Conservation (phyloP, 352 stramenopile species). For the Phytophthora multivora region DNA sequence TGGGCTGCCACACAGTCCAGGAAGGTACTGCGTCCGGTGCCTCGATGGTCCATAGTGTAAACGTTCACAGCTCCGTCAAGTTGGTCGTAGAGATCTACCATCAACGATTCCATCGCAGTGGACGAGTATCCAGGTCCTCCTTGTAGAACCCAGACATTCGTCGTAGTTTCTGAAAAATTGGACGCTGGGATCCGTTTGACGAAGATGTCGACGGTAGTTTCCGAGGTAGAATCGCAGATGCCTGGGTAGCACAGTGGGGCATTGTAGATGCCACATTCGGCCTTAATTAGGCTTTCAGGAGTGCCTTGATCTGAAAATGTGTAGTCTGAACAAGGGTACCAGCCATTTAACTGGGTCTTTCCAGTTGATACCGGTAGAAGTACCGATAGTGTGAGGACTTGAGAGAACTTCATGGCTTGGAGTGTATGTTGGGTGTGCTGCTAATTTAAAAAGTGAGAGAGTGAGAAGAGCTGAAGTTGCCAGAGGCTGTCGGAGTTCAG, state of each 20-base stretch:
- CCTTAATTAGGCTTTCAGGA: not conserved
- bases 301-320: slow-evolving; percentile 31
- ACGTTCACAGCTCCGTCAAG: slow-evolving; percentile 36
- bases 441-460: slow-evolving; percentile 12
- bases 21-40: slow-evolving; percentile 39
- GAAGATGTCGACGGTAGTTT: slow-evolving; percentile 36
- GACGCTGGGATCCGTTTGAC: slow-evolving; percentile 39
- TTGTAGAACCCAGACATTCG: slow-evolving; percentile 50
- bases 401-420: slow-evolving; percentile 7
- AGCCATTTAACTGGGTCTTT: slow-evolving; percentile 22
- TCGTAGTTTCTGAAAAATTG: slow-evolving; percentile 7
- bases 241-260: slow-evolving; percentile 35
- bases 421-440: not conserved
- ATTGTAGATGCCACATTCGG: slow-evolving; percentile 39
- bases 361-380: not conserved
- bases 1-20: slow-evolving; percentile 48
- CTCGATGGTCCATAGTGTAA: slow-evolving; percentile 58
- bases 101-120: slow-evolving; percentile 46
- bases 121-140: slow-evolving; percentile 41
- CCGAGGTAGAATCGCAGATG: slow-evolving; percentile 14
- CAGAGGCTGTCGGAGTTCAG: not conserved
- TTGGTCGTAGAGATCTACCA: slow-evolving; percentile 30
- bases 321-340: slow-evolving; percentile 28
- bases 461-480: not conserved
- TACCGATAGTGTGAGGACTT: not conserved